phyloP scores from a whole-genome alignment of 2,329 filamentous ascomycete genomes.

The Claviceps digitariae region DNA sequence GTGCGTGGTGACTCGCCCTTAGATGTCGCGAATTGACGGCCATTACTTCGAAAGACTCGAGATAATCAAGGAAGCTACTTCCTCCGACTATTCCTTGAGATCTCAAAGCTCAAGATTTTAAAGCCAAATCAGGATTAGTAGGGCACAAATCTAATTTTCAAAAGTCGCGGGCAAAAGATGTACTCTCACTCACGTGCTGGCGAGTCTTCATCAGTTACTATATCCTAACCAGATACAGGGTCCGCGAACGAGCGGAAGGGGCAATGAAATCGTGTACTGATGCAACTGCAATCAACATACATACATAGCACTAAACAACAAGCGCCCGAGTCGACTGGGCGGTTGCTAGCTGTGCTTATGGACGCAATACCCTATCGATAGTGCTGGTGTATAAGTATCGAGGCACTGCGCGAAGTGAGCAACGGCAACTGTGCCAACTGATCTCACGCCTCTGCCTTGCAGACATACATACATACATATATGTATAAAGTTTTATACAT shows the following conservation, averaged over 20 bases:
- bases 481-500: neutral
- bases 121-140: neutral
- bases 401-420: neutral
- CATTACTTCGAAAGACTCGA: neutral
- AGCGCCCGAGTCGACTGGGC: neutral
- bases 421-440: neutral
- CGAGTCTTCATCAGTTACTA: no score
- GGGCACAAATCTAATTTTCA: neutral
- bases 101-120: neutral
- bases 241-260: neutral
- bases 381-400: neutral
- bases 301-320: neutral
- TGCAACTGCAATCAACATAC: neutral
- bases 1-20: neutral
- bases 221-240: no score
- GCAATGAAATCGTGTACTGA: neutral
- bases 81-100: neutral
- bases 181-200: neutral
- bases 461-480: no score
- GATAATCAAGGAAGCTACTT: neutral
- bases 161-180: neutral
- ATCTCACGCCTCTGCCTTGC: neutral
- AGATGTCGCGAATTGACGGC: neutral
- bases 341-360: neutral
- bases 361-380: neutral